Percentiles rank a stretch among this genome's conserved stretches.
Conservation (phyloP, 306 rosid genomes). For the Delonix regia region DNA sequence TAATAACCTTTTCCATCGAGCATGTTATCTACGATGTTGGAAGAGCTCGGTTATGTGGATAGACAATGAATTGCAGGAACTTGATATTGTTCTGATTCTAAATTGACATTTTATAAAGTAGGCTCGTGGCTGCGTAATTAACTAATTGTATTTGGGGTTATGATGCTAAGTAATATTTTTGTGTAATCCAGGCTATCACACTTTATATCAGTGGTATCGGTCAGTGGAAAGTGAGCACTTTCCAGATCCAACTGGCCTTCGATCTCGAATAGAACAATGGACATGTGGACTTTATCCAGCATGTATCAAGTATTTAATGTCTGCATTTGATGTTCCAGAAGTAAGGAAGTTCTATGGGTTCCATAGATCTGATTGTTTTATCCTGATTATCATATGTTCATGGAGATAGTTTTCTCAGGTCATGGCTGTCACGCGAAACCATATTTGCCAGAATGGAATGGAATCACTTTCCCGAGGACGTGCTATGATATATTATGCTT, state of each 20-base stretch:
- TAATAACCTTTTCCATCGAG: neutral
- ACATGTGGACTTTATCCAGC: slow-evolving; percentile 97
- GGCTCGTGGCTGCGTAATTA: neutral
- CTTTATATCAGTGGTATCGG: slow-evolving; percentile 88
- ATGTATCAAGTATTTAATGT: slow-evolving; percentile 93
- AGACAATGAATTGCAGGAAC: slow-evolving; percentile 7
- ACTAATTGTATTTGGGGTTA: slow-evolving; percentile 13
- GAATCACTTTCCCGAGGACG: slow-evolving; percentile 78
- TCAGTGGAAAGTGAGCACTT: slow-evolving; percentile 91
- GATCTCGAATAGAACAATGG: slow-evolving; percentile 97
- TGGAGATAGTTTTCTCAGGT: slow-evolving; percentile 57
- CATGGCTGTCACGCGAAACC: slow-evolving; percentile 91
- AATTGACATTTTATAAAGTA: neutral
- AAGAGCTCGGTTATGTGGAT: slow-evolving; percentile 38
- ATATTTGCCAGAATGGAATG: slow-evolving; percentile 89
- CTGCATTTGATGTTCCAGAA: slow-evolving; percentile 99
- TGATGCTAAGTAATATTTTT: neutral
- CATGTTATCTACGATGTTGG: neutral
- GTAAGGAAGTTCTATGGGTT: slow-evolving; percentile 47
- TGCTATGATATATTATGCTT: slow-evolving; percentile 76
- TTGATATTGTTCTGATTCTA: neutral
- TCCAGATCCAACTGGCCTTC: slow-evolving; percentile 97
- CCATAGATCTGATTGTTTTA: slow-evolving; percentile 13
- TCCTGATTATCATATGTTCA: neutral
- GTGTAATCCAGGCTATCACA: slow-evolving; percentile 78